Evolutionary conservation across 805 yeast species (phyloP).

Genomic region (Saccharomycopsis malanga): DNA sequence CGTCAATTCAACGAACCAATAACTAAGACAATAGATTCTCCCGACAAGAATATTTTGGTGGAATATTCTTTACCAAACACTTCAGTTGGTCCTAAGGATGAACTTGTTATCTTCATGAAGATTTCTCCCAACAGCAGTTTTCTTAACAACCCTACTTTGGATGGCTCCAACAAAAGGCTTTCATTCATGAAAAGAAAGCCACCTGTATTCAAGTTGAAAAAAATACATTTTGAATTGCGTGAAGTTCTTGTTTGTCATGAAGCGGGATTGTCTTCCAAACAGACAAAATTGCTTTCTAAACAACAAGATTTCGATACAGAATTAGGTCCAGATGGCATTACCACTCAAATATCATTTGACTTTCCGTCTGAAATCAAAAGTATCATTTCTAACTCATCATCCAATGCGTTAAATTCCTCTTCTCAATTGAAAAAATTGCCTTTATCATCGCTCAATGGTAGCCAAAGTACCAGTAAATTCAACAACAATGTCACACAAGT

Average conservation of each 20-base stretch:
- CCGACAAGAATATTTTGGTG: conserved; percentile 42
- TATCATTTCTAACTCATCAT: conserved; percentile 10
- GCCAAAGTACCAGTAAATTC: not conserved
- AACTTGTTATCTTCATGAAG: conserved; percentile 33
- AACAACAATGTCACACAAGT: not conserved
- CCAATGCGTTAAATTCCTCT: conserved; percentile 12
- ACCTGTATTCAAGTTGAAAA: conserved; percentile 34
- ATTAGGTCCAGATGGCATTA: conserved; percentile 28
- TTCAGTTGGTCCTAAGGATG: conserved; percentile 55
- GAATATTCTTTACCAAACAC: conserved; percentile 43
- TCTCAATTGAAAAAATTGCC: conserved; percentile 14
- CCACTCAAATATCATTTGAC: conserved; percentile 21
- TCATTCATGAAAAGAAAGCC: conserved; percentile 19
- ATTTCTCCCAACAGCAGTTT: conserved; percentile 34
- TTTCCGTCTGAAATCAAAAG: conserved; percentile 19
- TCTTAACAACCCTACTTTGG: conserved; percentile 1
- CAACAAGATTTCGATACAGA: conserved; percentile 28
- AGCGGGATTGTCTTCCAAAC: conserved; percentile 39
- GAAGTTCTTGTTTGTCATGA: conserved; percentile 51
- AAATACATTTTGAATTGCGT: conserved; percentile 40
- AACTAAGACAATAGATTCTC: conserved; percentile 36
- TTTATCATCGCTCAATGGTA: not conserved
- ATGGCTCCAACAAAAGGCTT: conserved; percentile 22
- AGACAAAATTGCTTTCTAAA: conserved; percentile 37
- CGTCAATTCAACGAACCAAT: conserved; percentile 49